These are phyloP conservation scores for Fraxinus angustifolia DNA, from an alignment of 305 asterid species.

Conservation along the genomic window DNA sequence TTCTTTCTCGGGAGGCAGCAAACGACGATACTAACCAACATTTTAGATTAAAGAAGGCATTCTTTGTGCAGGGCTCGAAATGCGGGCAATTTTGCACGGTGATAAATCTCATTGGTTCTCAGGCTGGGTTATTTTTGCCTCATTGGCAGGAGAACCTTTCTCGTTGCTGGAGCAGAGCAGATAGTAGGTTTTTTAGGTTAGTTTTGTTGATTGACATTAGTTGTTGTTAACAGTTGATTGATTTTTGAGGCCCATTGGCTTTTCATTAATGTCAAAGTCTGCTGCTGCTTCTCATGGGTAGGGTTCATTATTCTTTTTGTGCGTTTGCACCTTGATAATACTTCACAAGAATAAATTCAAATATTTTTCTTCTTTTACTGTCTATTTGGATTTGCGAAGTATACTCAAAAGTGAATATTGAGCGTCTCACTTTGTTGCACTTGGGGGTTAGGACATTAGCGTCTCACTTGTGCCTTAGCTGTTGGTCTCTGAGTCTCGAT, in stretches of 20 bases:
- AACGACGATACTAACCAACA: conserved; percentile 35
- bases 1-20: conserved; percentile 44
- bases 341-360: conserved; percentile 36
- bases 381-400: background rate
- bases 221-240: conserved; percentile 33
- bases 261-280: conserved; percentile 32
- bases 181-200: conserved; percentile 36
- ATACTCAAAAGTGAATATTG: background rate
- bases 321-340: conserved; percentile 33
- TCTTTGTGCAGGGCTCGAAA: conserved; percentile 72
- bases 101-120: conserved; percentile 50
- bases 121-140: conserved; percentile 35
- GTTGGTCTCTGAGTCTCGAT: background rate
- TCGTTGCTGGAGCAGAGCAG: conserved; percentile 31
- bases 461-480: background rate
- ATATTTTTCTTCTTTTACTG: conserved; percentile 7
- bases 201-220: conserved; percentile 46
- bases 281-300: conserved; percentile 58
- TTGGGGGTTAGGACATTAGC: background rate
- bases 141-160: conserved; percentile 55
- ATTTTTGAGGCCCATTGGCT: conserved; percentile 37
- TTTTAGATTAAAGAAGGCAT: conserved; percentile 42
- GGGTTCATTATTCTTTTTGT: conserved; percentile 44
- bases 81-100: conserved; percentile 52
- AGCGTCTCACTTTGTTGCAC: background rate